Evolutionary conservation across 768 basidiomycete genomes (phyloP).

Genomic region (Pulveroboletus sp.): DNA sequence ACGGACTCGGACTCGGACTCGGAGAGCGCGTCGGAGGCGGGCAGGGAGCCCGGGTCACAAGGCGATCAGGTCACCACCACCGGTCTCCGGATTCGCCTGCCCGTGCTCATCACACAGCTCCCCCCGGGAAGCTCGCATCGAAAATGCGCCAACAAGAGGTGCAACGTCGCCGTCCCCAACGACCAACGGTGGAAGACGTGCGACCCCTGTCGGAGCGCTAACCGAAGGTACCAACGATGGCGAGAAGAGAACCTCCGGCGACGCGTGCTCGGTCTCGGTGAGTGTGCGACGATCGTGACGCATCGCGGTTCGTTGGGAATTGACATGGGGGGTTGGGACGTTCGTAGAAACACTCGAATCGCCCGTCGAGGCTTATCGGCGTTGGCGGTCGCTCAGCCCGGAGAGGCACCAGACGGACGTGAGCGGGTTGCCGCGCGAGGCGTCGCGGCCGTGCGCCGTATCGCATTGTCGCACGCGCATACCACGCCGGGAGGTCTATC

Average conservation of each 20-base stretch:
- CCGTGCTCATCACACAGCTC: slow-evolving; percentile 16
- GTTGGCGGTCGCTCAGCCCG: slow-evolving; percentile 10
- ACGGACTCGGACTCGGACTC: slow-evolving; percentile 1
- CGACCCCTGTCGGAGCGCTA: slow-evolving; percentile 37
- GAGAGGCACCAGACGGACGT: not conserved
- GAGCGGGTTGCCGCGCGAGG: slow-evolving; percentile 7
- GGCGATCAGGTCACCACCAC: not conserved
- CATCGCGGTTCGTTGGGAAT: too few species aligned
- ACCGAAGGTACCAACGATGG: slow-evolving; percentile 34
- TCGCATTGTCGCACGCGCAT: slow-evolving; percentile 35
- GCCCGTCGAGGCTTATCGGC: not conserved
- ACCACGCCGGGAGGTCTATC: slow-evolving; percentile 36
- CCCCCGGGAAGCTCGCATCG: slow-evolving; percentile 4
- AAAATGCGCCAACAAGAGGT: slow-evolving; percentile 35
- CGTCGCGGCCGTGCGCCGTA: slow-evolving; percentile 38
- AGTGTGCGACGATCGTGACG: not conserved
- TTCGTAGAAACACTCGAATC: not conserved
- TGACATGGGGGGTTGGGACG: not conserved
- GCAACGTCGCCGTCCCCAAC: slow-evolving; percentile 31
- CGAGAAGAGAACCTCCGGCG: slow-evolving; percentile 22
- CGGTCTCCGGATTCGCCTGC: slow-evolving; percentile 21
- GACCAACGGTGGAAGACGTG: slow-evolving; percentile 43
- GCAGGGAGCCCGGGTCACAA: not conserved
- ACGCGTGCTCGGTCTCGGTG: slow-evolving; percentile 4
- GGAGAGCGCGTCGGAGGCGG: not conserved